Base-by-base conservation (phyloP, 495 filamentous ascomycete genomes). In the Darksidea phi region DNA sequence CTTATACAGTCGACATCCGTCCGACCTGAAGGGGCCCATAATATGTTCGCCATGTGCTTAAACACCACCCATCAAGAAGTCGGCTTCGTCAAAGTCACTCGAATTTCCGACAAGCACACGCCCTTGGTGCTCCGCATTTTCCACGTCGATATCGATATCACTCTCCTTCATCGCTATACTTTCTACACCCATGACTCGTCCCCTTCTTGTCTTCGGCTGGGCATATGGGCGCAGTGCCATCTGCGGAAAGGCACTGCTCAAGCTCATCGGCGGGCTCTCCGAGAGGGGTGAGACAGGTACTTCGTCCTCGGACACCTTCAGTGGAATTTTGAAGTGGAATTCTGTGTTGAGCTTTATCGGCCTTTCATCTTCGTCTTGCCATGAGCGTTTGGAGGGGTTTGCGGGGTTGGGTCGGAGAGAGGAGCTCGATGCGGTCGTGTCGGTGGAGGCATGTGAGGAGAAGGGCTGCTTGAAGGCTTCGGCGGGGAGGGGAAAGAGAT, bases 51-150 rank as follows among this genome's bases (percentile, higher is more conserved):
- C n/a, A 46, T 6, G 46, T 13, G 26, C n/a, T 59, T 17, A 64
- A 0, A 62, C 54, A 20, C 59, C 64, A 12, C 64, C 51, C 67
- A 70, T 70, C 48, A 76, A 48, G 50, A 76, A 74, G 6, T 63
- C 68, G 12, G 73, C 73, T 42, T 76, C 73, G 28, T 61, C 72
- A 57, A 76, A 76, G 57, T 76, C 73, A 25, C 17, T 53, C 24
- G 37, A 26, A 28, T 54, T 59, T 34, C 36, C 18, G 23, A n/a
- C 18, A 11, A 24, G 55, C 5, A 37, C 46, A 53, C 32, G 38
- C 18, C 54, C 58, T 13, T 36, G 26, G 24, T 36, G 26, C 28
- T 56, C 61, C 3, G 49, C 59, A 25, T 70, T 68, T 24, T 66
- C 64, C 8, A 63, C 38, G 15, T 72, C 69, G 24, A 73, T 64